Evolutionary conservation across 2,329 filamentous ascomycete species (phyloP).

Genomic region (Emmonsiellopsis sp.): DNA sequence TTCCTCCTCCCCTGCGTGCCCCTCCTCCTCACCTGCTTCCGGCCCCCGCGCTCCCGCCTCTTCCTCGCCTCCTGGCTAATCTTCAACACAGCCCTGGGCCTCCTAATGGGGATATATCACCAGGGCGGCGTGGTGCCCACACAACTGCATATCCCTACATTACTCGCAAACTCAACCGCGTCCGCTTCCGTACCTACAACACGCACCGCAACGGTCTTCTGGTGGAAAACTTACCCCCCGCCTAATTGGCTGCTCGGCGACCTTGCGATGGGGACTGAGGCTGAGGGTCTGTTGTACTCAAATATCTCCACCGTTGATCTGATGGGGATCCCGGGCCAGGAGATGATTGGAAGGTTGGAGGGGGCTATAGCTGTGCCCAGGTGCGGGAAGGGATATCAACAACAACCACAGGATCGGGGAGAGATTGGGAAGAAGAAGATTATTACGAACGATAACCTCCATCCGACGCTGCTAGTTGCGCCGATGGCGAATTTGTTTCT

Average conservation of each 20-base stretch:
- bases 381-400: background rate
- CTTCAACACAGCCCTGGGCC: constrained; percentile 40
- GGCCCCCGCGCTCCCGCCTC: constrained; percentile 28
- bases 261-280: background rate
- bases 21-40: constrained; percentile 40
- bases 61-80: constrained; percentile 38
- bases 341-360: constrained; percentile 33
- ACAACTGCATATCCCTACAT: constrained; percentile 36
- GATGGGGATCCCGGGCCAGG: constrained; percentile 37
- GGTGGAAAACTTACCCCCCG: constrained; percentile 48
- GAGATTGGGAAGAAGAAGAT: too few species aligned
- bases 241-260: constrained; percentile 42
- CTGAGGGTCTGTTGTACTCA: constrained; percentile 7
- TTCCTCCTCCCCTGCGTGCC: constrained; percentile 44
- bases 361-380: constrained; percentile 4
- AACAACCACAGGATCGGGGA: background rate
- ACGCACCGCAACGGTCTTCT: constrained; percentile 33
- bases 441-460: constrained; percentile 7
- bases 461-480: constrained; percentile 33
- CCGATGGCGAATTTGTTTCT: constrained; percentile 36
- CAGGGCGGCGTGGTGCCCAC: constrained; percentile 44
- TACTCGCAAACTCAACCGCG: constrained; percentile 22
- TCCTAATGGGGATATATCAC: constrained; percentile 44
- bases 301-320: constrained; percentile 36
- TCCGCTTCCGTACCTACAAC: constrained; percentile 5